Conservation (phyloP, 2,329 filamentous ascomycete species). For the Cladosporium austrohemisphaericum region DNA sequence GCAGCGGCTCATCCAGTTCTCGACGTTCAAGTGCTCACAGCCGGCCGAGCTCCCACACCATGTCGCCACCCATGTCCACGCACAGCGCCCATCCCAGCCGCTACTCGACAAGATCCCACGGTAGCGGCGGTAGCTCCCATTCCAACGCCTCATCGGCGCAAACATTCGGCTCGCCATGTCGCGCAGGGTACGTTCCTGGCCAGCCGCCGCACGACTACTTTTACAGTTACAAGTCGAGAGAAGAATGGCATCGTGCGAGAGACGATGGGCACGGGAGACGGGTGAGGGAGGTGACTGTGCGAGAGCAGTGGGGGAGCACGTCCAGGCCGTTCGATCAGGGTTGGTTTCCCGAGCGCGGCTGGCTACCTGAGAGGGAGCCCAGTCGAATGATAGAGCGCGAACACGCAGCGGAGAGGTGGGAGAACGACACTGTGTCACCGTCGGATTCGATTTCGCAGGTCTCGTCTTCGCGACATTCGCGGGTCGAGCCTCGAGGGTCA, state of each 20-base stretch:
- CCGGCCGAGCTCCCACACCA: background rate
- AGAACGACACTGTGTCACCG: conserved; percentile 11
- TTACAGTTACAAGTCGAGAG: background rate
- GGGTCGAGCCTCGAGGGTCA: background rate
- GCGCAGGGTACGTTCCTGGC: conserved; percentile 4
- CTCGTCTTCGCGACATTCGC: conserved; percentile 16
- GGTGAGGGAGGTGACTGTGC: background rate
- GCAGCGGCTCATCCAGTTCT: no score
- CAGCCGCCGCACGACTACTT: conserved; percentile 13
- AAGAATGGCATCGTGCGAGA: conserved; percentile 6
- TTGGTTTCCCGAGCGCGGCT: no score
- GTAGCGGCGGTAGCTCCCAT: background rate
- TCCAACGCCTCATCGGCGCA: background rate
- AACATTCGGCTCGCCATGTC: conserved; percentile 4
- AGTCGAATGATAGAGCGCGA: no score
- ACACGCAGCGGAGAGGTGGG: no score
- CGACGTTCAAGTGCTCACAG: no score
- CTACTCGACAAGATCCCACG: background rate
- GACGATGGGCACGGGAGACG: background rate
- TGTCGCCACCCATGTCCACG: background rate
- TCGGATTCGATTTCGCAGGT: conserved; percentile 21
- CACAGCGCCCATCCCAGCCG: background rate
- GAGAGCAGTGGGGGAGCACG: no score
- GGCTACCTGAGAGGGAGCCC: no score
- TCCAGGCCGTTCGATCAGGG: no score